Evolutionary conservation across 2,329 filamentous ascomycete species (phyloP), one percentile per base, ranked within the genome.

Genomic region (Nothomitra cinnamomea): DNA sequence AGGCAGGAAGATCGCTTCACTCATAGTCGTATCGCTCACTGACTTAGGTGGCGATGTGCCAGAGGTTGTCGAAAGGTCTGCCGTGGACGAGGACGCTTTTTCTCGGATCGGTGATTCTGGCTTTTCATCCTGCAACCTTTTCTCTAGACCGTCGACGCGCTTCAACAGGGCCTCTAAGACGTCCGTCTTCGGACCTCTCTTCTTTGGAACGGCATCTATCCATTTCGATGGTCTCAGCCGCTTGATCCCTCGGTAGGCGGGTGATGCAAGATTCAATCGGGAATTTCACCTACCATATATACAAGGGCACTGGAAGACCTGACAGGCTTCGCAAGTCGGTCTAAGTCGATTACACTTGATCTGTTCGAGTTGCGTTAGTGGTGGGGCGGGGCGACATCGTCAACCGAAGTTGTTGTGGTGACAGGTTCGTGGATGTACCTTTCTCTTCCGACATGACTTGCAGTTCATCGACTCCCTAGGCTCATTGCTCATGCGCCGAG

Each of bases 391-490:
- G 10, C 28, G 28, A 32, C 28, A 32, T 32, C 28, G 28, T 32
- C 28, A 32, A 32, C 10, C 28, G 28, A 32, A 5, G 28, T 35
- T 15, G 56, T 53, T 21, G 17, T 51, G 17, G 28, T 55, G 53
- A 53, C 57, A 52, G 43, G 56, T 56, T 40, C 24, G 24, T 47
- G 19, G 47, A 22, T 52, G 49, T 68, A 90, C 87, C 82, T 94
- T 94, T 70, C 87, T 77, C 69, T 94, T 94, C 60, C 87, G 79
- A 72, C 87, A 94, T 54, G 86, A 92, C 68, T 94, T 94, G 79
- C 87, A 94, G 67, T 94, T 94, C 87, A 94, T 94, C 35, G 85
- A 85, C 72, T 94, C 87, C 62, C 85, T 80, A 41, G 85, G 85
- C 66, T 92, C 85, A 61, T 79, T 83, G 67, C 76, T 80, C 67